Percentiles rank a stretch among this genome's conserved stretches.
phyloP scores from a whole-genome alignment of 2,329 filamentous ascomycete genomes.

The Tolypocladium amazonense region DNA sequence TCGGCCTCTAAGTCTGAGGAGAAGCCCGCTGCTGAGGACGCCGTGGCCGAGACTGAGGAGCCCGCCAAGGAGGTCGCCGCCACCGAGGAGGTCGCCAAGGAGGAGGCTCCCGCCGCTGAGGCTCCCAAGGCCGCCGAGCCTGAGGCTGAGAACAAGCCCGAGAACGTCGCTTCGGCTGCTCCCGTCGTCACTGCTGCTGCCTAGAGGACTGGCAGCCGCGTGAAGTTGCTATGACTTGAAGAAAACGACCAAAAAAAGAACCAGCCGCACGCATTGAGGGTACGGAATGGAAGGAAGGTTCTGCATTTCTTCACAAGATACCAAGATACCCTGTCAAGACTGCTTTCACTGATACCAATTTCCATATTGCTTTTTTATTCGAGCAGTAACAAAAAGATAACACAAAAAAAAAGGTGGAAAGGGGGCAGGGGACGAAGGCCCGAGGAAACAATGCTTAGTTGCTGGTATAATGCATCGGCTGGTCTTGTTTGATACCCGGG shows the following conservation, averaged over 20 bases:
- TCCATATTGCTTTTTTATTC: slow-evolving; percentile 19
- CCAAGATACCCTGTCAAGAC: slow-evolving; percentile 45
- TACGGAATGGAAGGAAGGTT: slow-evolving; percentile 37
- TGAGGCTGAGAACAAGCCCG: slow-evolving; percentile 30
- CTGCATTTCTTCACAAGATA: slow-evolving; percentile 43
- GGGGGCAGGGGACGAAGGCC: background rate
- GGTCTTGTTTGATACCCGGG: slow-evolving; percentile 28
- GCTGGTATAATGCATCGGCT: slow-evolving; percentile 16
- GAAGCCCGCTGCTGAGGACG: slow-evolving; percentile 23
- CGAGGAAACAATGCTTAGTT: slow-evolving; percentile 8
- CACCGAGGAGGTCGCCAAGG: slow-evolving; percentile 17
- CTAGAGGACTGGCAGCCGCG: slow-evolving; percentile 24
- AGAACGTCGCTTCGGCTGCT: slow-evolving; percentile 27
- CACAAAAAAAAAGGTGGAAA: slow-evolving; percentile 8
- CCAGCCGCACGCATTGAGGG: slow-evolving; percentile 23
- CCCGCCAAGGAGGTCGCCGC: slow-evolving; percentile 18
- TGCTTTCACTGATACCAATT: slow-evolving; percentile 34
- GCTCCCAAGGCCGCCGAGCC: slow-evolving; percentile 14
- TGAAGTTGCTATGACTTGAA: slow-evolving; percentile 14
- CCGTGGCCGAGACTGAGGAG: slow-evolving; percentile 24
- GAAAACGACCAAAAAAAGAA: slow-evolving; percentile 14
- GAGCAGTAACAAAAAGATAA: slow-evolving; percentile 10
- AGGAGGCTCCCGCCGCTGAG: slow-evolving; percentile 19
- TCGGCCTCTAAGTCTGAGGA: slow-evolving; percentile 30
- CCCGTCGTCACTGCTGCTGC: slow-evolving; percentile 41